Evolutionary conservation across 306 rosid species (phyloP).

Genomic region (Benincasa hispida): DNA sequence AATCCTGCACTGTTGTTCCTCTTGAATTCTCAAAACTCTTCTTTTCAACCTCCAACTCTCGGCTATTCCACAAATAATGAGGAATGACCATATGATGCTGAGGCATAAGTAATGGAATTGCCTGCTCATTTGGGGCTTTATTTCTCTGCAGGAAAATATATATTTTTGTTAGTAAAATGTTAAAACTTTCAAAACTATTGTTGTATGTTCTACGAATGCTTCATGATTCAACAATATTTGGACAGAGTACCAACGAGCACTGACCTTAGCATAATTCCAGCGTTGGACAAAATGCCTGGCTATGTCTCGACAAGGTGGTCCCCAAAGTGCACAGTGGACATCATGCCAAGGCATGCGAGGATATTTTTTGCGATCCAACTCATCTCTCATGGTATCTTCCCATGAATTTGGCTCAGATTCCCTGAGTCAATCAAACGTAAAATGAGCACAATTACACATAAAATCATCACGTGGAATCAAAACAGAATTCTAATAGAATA

Average conservation of each 20-base stretch:
- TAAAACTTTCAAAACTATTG: neutral
- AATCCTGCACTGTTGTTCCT: constrained; percentile 39
- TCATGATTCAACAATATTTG: neutral
- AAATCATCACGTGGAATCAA: neutral
- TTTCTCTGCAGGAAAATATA: constrained; percentile 47
- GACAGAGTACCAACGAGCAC: constrained; percentile 5
- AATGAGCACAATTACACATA: neutral
- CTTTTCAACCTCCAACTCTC: constrained; percentile 36
- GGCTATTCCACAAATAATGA: constrained; percentile 71
- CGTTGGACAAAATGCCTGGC: constrained; percentile 99
- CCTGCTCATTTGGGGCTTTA: constrained; percentile 90
- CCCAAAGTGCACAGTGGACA: constrained; percentile 97
- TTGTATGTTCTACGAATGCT: neutral
- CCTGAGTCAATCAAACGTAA: constrained; percentile 24
- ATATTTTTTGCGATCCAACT: constrained; percentile 71
- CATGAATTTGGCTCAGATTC: constrained; percentile 99
- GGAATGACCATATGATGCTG: constrained; percentile 99
- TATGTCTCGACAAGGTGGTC: constrained; percentile 95
- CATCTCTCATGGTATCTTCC: constrained; percentile 98
- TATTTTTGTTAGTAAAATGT: constrained; percentile 11
- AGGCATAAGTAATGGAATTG: constrained; percentile 96
- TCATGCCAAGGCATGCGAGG: constrained; percentile 99
- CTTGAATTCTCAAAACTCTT: constrained; percentile 16
- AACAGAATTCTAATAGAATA: neutral
- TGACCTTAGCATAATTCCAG: constrained; percentile 98